Evolutionary conservation across 2,329 filamentous ascomycete genomes (phyloP).

Genomic region (Pseudogymnoascus sp.): DNA sequence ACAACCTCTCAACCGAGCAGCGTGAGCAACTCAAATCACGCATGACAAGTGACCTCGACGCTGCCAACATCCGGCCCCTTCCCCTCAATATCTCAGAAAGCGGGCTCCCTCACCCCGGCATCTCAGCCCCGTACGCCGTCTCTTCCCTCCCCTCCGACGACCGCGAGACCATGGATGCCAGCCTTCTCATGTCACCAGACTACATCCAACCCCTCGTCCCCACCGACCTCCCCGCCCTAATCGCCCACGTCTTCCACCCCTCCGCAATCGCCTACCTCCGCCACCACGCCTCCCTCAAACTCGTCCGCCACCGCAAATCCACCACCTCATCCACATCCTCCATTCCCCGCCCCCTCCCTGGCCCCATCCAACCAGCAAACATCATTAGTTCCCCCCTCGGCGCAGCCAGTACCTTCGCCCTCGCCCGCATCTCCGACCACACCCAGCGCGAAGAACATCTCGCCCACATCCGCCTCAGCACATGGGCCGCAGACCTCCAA

Average conservation of each 20-base stretch:
- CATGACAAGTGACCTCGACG: slow-evolving; percentile 48
- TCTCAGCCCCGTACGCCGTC: slow-evolving; percentile 56
- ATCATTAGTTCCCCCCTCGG: slow-evolving; percentile 21
- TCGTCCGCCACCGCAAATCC: slow-evolving; percentile 58
- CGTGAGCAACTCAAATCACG: slow-evolving; percentile 52
- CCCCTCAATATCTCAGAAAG: slow-evolving; percentile 45
- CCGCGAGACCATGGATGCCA: slow-evolving; percentile 82
- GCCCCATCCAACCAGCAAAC: slow-evolving; percentile 29
- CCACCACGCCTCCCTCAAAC: slow-evolving; percentile 75
- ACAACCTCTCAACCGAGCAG: slow-evolving; percentile 55
- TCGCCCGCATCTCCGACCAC: slow-evolving; percentile 54
- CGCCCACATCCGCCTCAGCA: slow-evolving; percentile 64
- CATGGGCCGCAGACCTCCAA: slow-evolving; percentile 78
- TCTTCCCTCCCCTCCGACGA: slow-evolving; percentile 69
- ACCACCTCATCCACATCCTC: background rate
- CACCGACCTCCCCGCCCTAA: slow-evolving; percentile 65
- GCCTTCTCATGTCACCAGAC: slow-evolving; percentile 83
- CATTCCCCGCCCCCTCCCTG: slow-evolving; percentile 23
- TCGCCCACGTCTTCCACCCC: slow-evolving; percentile 68
- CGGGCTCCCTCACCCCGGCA: slow-evolving; percentile 22
- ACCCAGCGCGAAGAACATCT: slow-evolving; percentile 53
- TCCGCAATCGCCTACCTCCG: slow-evolving; percentile 76
- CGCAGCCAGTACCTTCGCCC: slow-evolving; percentile 43
- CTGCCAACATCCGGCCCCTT: slow-evolving; percentile 57
- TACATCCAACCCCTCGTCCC: slow-evolving; percentile 73